Evolutionary conservation across 2,329 filamentous ascomycete species (phyloP).

Genomic region (Aspergillus texensis): DNA sequence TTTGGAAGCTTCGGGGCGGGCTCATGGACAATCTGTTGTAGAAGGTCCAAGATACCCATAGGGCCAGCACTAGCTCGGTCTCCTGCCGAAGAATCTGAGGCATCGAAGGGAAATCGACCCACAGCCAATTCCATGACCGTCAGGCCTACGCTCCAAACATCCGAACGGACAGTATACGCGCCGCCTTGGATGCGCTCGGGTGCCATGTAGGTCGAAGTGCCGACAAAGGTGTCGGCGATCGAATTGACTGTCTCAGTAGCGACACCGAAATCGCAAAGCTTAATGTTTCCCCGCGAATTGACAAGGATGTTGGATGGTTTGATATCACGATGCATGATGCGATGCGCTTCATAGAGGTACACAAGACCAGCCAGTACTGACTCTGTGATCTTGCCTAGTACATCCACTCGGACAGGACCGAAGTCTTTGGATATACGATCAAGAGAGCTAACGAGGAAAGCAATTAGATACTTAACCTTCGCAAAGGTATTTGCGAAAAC

Average conservation of each 20-base stretch:
- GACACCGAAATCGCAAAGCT: constrained; percentile 98
- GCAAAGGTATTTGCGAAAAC: background rate
- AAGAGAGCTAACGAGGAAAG: constrained; percentile 65
- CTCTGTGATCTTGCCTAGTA: constrained; percentile 96
- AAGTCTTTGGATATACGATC: constrained; percentile 94
- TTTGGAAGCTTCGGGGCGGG: constrained; percentile 90
- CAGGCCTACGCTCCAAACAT: constrained; percentile 97
- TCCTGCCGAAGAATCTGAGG: constrained; percentile 75
- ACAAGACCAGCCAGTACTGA: constrained; percentile 90
- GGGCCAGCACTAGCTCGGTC: constrained; percentile 69
- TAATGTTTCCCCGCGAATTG: constrained; percentile 92
- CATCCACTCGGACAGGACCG: constrained; percentile 91
- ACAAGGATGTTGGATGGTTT: constrained; percentile 97
- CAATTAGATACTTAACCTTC: constrained; percentile 18
- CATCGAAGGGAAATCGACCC: constrained; percentile 91
- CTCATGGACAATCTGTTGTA: constrained; percentile 97
- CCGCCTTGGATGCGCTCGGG: constrained; percentile 97
- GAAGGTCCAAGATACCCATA: constrained; percentile 89
- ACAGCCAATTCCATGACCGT: constrained; percentile 97
- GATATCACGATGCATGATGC: constrained; percentile 99
- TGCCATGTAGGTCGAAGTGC: constrained; percentile 99
- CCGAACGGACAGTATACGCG: constrained; percentile 95
- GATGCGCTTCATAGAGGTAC: constrained; percentile 92
- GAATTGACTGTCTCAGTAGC: constrained; percentile 97
- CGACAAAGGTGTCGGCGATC: constrained; percentile 96